Conservation (phyloP, 768 basidiomycete species). For the Lyophyllum decastes region DNA sequence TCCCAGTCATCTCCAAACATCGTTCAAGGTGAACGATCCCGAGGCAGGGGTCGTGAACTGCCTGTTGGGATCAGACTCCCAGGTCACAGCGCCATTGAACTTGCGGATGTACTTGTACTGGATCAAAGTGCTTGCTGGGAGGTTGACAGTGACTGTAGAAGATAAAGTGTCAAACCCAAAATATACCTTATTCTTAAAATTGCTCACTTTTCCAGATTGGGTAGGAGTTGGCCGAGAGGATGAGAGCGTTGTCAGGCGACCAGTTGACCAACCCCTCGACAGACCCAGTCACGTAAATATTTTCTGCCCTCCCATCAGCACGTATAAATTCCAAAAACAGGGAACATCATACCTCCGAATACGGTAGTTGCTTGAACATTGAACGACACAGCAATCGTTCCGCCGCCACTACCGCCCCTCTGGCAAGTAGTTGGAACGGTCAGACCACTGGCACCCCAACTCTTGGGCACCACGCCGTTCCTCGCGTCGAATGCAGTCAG, state of each 20-base stretch:
- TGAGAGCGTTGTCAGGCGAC: conserved; percentile 57
- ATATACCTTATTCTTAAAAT: background rate
- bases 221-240: conserved; percentile 55
- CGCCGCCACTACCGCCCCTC: conserved; percentile 23
- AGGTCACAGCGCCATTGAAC: conserved; percentile 54
- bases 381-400: conserved; percentile 58
- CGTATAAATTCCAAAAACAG: background rate
- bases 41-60: conserved; percentile 47
- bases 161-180: background rate
- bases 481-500: conserved; percentile 60
- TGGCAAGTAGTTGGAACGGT: conserved; percentile 47
- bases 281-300: conserved; percentile 67
- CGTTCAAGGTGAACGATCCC: conserved; percentile 37
- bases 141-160: conserved; percentile 56
- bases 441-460: conserved; percentile 70
- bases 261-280: conserved; percentile 58
- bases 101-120: conserved; percentile 77
- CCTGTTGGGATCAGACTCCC: conserved; percentile 71
- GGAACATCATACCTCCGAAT: conserved; percentile 46
- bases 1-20: conserved; percentile 40
- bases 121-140: conserved; percentile 54
- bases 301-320: conserved; percentile 42
- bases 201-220: conserved; percentile 68
- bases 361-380: conserved; percentile 63
- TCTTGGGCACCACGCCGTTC: conserved; percentile 42